Conservation (phyloP, 2,329 filamentous ascomycete genomes). For the Fusarium camptoceras region DNA sequence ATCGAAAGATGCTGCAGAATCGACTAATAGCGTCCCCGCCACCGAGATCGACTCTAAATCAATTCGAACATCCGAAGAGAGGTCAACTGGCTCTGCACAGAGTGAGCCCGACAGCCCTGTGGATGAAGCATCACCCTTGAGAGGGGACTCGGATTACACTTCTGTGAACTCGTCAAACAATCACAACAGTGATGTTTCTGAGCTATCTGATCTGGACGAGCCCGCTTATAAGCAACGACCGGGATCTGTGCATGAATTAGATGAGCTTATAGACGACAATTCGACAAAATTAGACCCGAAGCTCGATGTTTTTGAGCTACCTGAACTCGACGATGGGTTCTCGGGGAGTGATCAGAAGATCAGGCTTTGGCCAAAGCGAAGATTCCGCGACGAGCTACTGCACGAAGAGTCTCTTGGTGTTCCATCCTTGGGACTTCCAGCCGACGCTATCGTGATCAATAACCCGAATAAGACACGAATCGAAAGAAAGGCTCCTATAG, state of each 20-base stretch:
- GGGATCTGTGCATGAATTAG: background rate
- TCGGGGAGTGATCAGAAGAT: background rate
- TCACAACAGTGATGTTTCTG: background rate
- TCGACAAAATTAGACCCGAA: background rate
- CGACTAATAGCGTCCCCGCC: background rate
- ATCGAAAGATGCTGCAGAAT: background rate
- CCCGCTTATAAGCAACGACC: background rate
- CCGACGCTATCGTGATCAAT: slow-evolving; percentile 61
- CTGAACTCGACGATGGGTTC: slow-evolving; percentile 12
- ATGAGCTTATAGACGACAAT: background rate
- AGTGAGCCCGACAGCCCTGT: background rate
- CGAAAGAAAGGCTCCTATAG: slow-evolving; percentile 23
- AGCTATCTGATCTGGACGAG: background rate
- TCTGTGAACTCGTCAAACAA: background rate
- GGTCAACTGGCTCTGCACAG: background rate
- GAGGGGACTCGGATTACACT: background rate
- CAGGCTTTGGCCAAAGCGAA: background rate
- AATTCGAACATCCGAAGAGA: background rate
- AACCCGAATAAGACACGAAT: slow-evolving; percentile 51
- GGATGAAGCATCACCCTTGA: background rate
- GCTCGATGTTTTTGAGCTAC: background rate
- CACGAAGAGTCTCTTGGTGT: slow-evolving; percentile 49
- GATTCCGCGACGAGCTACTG: slow-evolving; percentile 46
- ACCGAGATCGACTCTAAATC: slow-evolving; percentile 1
- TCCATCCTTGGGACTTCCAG: slow-evolving; percentile 52